Base-by-base conservation (phyloP, 768 basidiomycete species). In the Sporobolomyces phaffii region DNA sequence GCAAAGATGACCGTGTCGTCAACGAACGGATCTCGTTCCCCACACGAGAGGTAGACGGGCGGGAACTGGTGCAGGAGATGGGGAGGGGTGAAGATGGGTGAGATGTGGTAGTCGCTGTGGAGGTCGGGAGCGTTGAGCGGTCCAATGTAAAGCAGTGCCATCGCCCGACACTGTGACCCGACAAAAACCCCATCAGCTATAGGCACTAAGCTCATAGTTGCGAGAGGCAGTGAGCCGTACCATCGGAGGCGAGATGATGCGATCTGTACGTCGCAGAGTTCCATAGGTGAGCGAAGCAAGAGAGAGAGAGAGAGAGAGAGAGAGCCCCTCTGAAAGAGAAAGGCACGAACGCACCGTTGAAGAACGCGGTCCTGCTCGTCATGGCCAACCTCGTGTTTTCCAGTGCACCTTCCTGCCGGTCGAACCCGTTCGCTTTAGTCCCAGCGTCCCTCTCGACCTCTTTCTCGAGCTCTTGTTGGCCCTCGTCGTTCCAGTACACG, bases 1-100 rank as follows among this genome's bases (percentile, higher is more conserved):
- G 92, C 90, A 74, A 98, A 94, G 73, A 98, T 91, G 69, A 99
- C 87, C 0, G 91, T 97, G 77, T 98, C 96, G 77, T 99, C 96
- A 28, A 96, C 91, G 73, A 99, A 90, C 0, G 94, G 90, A 68
- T 88, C 87, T 75, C 91, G 92, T 79, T 98, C 96, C 22, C 96
- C 96, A 73, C 90, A 92, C 74, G 93, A 89, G 82, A 98, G 85
- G 68, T 93, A 83, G 47, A 97, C 82, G 14, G 90, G 91, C 33
- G 96, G 96, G 79, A 97, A 98, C 73, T 90, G 87, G 2, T 90
- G 91, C 17, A 99, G 84, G 5, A 97, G 81, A 60, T 84, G 81
- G 53, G 82, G 80, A 7, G 94, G 94, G 10, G 93, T 85, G 54
- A 98, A 83, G 73, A 99, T 88, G 1, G 96, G 96, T 22, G 94